Base-by-base conservation (phyloP, 306 rosid genomes). In the Cicer arietinum region DNA sequence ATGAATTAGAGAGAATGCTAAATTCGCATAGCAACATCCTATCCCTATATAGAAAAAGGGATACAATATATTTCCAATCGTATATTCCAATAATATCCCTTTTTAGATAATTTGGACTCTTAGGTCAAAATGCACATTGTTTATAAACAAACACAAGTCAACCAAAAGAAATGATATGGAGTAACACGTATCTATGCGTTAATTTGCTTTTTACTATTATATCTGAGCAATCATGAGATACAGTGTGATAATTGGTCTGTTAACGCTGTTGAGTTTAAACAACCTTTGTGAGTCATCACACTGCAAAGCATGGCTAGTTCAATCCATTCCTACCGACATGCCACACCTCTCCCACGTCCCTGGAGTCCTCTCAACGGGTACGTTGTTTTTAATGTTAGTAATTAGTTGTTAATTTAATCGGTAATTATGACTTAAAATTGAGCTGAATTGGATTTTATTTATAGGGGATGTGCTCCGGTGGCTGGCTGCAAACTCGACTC, bases 241-340 rank as follows among this genome's bases (percentile, higher is more conserved):
- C 43, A 54, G 9, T 69, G 20, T 76, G 44, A 50, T 69, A n/a
- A 74, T 75, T 63, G 10, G 39, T 69, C 30, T 67, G 47, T 48
- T 82, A 20, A 45, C 77, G 8, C 35, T 81, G 62, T 3, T 69
- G 12, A 39, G 62, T 3, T 64, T 71, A 56, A 3, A 68, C 78
- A 75, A 25, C 48, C 73, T 82, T 22, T 81, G 35, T 71, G 74
- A 39, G 45, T 82, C 88, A 17, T 12, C 25, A 17, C 74, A 77
- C 42, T 92, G 98, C 79, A 88, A 91, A 81, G 92, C 96, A 44
- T 93, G 98, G 97, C 83, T 93, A 39, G 98, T 91, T 39, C 98
- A 91, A 77, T 93, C 98, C 56, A 86, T 89, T 62, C 98, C 98
- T 69, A 90, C 98, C 79, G 88, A 89, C 64, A 86, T 89, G 97